A percentile compares a stretch with the other conserved stretches of the same genome.
Evolutionary conservation across 805 yeast genomes (phyloP).

Genomic region (Metschnikowia drakensbergensis): DNA sequence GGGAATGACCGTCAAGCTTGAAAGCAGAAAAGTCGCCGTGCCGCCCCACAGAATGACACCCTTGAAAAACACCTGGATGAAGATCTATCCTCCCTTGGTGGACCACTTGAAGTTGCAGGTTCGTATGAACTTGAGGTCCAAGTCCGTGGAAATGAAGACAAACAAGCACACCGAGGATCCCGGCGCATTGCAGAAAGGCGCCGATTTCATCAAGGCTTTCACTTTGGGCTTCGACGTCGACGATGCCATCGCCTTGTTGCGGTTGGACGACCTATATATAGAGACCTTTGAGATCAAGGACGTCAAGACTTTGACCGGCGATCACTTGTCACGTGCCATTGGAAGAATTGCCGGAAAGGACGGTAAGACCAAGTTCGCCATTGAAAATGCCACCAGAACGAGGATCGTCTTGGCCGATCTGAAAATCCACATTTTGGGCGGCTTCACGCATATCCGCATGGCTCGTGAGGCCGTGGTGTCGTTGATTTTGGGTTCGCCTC

Average conservation of each 20-base stretch:
- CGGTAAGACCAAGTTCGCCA: conserved; percentile 97
- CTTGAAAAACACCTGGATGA: conserved; percentile 83
- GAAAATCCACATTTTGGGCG: conserved; percentile 94
- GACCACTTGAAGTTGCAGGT: conserved; percentile 94
- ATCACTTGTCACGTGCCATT: conserved; percentile 96
- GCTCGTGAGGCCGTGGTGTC: conserved; percentile 98
- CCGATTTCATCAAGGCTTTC: conserved; percentile 93
- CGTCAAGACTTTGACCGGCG: conserved; percentile 92
- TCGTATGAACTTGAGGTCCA: conserved; percentile 87
- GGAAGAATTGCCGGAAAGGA: conserved; percentile 99
- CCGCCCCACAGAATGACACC: conserved; percentile 99
- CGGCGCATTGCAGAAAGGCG: conserved; percentile 96
- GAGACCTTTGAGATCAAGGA: conserved; percentile 97
- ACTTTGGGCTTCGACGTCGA: conserved; percentile 95
- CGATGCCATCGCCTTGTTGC: conserved; percentile 90
- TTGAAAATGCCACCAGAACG: conserved; percentile 97
- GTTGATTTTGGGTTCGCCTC: conserved; percentile 94
- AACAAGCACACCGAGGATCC: conserved; percentile 80
- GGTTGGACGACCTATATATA: conserved; percentile 93
- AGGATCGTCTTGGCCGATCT: conserved; percentile 96
- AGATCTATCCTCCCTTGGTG: conserved; percentile 92
- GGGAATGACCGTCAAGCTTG: conserved; percentile 68
- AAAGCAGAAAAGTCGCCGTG: conserved; percentile 83
- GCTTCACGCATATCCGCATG: conserved; percentile 94
- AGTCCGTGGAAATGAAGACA: conserved; percentile 83